Base-by-base conservation (phyloP, 2,329 filamentous ascomycete species). In the Aspergillus spinulosporus region DNA sequence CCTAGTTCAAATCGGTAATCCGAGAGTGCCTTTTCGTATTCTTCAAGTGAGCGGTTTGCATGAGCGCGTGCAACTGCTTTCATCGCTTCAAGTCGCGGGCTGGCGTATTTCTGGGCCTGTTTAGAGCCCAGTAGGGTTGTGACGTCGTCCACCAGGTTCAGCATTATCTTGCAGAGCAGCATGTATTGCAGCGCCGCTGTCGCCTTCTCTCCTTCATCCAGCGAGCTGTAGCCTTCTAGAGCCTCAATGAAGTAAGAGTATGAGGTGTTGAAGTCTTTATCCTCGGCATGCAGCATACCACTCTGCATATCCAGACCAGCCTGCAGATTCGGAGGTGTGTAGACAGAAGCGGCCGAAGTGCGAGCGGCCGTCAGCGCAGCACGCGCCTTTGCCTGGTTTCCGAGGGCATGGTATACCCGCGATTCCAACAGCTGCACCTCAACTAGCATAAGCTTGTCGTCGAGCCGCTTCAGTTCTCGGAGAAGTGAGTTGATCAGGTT, bases 241-340 rank as follows among this genome's bases (percentile, higher is more conserved):
- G 95, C 94, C 79, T 99, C 94, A 75, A 99, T 97, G 76, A 99
- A 99, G 82, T 99, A 99, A 49, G 92, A 97, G 77, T 89, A 99
- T 49, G 94, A 91, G 28, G 94, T 99, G 80, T 95, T 97, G 84
- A 99, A 99, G 79, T 99, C 95, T 78, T 92, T 90, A 74, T 99
- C 94, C 78, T 99, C 95, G 26, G 94, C 94, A 75, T 99, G 95
- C 57, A 99, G 85, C 88, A 97, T 97, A 64, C 94, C 95, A 62
- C 91, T 96, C 81, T 99, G 94, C 94, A 99, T 97, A 72, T 99
- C 94, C 64, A 99, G 84, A 67, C 94, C 92, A 45, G 94, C 94
- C 79, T 99, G 95, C 57, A 99, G 84, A 64, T 96, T 82, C 3
- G 95, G 94, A 50, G 94, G 94, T 26, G 92, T 97, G 81, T 99